Conservation (phyloP, 2,329 filamentous ascomycete species). For the Lasiodiplodia gonubiensis region DNA sequence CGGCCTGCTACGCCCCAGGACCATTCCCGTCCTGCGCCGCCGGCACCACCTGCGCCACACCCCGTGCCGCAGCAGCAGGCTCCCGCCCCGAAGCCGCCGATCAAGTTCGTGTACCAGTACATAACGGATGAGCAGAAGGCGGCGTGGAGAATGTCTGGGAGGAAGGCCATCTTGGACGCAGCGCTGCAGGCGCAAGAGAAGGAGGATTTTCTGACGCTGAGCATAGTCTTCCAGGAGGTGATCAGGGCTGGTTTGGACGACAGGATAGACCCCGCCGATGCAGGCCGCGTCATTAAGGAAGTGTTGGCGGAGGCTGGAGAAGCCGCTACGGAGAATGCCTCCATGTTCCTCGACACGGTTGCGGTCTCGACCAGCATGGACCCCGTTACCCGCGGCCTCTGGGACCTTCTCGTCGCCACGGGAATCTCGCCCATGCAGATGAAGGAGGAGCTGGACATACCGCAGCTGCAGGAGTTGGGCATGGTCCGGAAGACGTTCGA, state of each 20-base stretch:
- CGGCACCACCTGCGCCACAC: slow-evolving; percentile 1
- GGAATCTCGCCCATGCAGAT: slow-evolving; percentile 73
- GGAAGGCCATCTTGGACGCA: slow-evolving; percentile 68
- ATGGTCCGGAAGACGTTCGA: slow-evolving; percentile 86
- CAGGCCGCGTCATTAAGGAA: slow-evolving; percentile 74
- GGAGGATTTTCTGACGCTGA: slow-evolving; percentile 71
- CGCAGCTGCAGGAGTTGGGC: slow-evolving; percentile 74
- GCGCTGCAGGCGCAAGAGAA: slow-evolving; percentile 69
- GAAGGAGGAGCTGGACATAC: slow-evolving; percentile 81
- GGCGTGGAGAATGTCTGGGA: slow-evolving; percentile 71
- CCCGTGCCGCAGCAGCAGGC: not conserved
- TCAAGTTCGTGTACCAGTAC: slow-evolving; percentile 72
- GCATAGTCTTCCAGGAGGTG: slow-evolving; percentile 82
- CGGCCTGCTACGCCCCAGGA: slow-evolving; percentile 31
- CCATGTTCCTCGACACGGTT: slow-evolving; percentile 81
- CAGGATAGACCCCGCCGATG: slow-evolving; percentile 69
- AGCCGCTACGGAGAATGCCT: slow-evolving; percentile 53
- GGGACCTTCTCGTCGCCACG: slow-evolving; percentile 73
- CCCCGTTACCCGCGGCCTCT: slow-evolving; percentile 62
- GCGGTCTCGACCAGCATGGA: slow-evolving; percentile 79
- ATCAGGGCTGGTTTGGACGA: slow-evolving; percentile 75
- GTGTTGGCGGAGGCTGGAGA: slow-evolving; percentile 65
- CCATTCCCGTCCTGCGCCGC: not conserved
- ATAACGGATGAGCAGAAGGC: slow-evolving; percentile 72
- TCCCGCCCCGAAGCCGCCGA: slow-evolving; percentile 19